Base-by-base conservation (phyloP, 202 grass and related monocot genomes). In the Panicum hallii region DNA sequence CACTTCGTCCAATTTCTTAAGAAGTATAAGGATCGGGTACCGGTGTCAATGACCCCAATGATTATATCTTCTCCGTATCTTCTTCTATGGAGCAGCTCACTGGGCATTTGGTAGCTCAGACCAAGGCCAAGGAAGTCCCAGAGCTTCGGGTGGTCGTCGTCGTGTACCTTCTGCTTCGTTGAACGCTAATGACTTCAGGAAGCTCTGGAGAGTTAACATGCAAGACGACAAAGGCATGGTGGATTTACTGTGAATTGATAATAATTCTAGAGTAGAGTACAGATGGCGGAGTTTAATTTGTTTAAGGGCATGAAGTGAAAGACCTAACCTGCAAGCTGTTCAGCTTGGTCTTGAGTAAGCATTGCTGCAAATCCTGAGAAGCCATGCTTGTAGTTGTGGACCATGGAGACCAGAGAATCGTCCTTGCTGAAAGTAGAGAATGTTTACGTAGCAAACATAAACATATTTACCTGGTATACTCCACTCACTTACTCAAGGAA, bases 41-140 rank as follows among this genome's bases (percentile, higher is more conserved):
- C 89, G 11, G 20, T 14, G 63, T 91, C 85, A 3, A 81, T 3
- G 0, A 88, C 1, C 16, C 85, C 90, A 34, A 89, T 80, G 84
- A 89, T 92, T 28, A 89, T 55, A 7, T 88, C 83, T 20, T 92
- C 83, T 58, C 87, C 87, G 4, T 89, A 36, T 12, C 65, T 91
- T 14, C 28, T 40, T 42, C 45, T 28, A 4, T 54, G 22, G 30
- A 86, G 90, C 32, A 91, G 30, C 11, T 70, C 36, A 7, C 22
- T 78, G 15, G 77, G 77, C 10, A 50, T 76, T 17, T 75, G 55
- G 79, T 75, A n/a, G n/a, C 47, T 23, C 3, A 48, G 46, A 48
- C 46, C 46, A 48, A 91, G 70, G 13, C 48, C 62, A 12, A 88
- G 84, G 11, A 90, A 84, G 1, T 80, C 84, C 84, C 74, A 87